phyloP scores from a whole-genome alignment of 192 early-diverging fungal genomes.

The Lunasporangiospora selenospora region DNA sequence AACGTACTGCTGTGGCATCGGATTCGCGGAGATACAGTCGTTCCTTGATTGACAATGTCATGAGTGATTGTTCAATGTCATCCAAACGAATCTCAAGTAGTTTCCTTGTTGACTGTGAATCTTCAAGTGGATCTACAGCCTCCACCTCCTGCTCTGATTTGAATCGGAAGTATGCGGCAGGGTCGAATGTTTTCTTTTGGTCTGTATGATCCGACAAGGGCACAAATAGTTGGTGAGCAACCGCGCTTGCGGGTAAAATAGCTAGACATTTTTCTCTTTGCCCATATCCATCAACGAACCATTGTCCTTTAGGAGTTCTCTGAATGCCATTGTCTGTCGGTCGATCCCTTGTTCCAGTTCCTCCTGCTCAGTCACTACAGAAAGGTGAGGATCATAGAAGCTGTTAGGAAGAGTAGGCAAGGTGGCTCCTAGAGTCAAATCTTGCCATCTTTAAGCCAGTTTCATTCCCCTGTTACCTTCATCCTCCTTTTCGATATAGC shows the following conservation, averaged over 20 bases:
- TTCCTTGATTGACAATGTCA: slow-evolving; percentile 33
- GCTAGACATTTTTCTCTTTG: too few species aligned
- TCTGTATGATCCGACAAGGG: slow-evolving; percentile 7
- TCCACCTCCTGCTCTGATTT: slow-evolving; percentile 46
- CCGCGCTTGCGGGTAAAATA: too few species aligned
- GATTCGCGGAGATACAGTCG: slow-evolving; percentile 29
- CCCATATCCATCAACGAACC: slow-evolving; percentile 6
- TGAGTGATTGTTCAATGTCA: slow-evolving; percentile 28
- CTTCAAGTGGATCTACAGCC: slow-evolving; percentile 22
- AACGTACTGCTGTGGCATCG: slow-evolving; percentile 23
- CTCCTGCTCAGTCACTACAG: slow-evolving; percentile 35
- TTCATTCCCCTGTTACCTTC: too few species aligned
- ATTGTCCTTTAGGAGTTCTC: slow-evolving; percentile 29
- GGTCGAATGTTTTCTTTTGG: slow-evolving; percentile 45
- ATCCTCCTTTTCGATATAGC: slow-evolving; percentile 23
- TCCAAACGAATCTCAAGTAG: slow-evolving; percentile 27
- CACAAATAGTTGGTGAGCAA: background rate
- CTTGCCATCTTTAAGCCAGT: too few species aligned
- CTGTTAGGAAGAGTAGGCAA: too few species aligned
- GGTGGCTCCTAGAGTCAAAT: too few species aligned
- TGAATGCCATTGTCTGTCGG: slow-evolving; percentile 35
- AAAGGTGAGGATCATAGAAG: too few species aligned
- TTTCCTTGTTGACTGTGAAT: slow-evolving; percentile 37
- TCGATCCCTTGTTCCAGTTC: slow-evolving; percentile 48
- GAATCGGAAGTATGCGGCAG: slow-evolving; percentile 44